phyloP scores from a whole-genome alignment of 148 eudicot genomes.

The Rhododendron griersonianum region DNA sequence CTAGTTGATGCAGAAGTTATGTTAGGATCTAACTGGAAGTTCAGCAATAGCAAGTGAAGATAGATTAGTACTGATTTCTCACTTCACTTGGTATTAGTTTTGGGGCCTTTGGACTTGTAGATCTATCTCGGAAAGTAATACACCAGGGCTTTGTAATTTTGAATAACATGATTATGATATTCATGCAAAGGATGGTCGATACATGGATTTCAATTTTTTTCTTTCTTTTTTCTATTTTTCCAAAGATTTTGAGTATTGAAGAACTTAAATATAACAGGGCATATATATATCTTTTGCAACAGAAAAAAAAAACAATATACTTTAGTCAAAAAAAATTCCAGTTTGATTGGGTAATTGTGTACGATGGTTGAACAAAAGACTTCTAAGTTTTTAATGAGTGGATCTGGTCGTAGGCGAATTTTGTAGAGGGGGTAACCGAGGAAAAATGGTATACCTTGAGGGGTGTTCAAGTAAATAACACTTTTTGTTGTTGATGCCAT shows the following conservation, averaged over 20 bases:
- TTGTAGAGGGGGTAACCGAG: too few relatives aligned
- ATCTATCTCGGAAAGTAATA: constrained; percentile 50
- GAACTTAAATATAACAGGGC: too few relatives aligned
- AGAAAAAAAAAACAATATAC: too few relatives aligned
- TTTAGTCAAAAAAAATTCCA: too few relatives aligned
- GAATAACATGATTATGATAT: constrained; percentile 23
- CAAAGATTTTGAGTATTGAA: neutral
- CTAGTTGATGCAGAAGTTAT: neutral
- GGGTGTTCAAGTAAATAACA: too few relatives aligned
- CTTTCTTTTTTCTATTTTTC: neutral
- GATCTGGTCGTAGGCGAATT: too few relatives aligned
- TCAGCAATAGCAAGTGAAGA: constrained; percentile 40
- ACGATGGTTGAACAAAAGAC: too few relatives aligned
- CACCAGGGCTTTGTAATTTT: constrained; percentile 54
- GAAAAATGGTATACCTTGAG: too few relatives aligned
- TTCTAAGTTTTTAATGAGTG: too few relatives aligned
- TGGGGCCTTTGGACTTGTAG: constrained; percentile 51
- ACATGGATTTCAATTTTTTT: neutral
- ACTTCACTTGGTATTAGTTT: constrained; percentile 60
- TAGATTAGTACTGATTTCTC: neutral
- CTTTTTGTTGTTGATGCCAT: too few relatives aligned
- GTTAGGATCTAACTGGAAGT: constrained; percentile 34
- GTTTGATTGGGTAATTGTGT: too few relatives aligned
- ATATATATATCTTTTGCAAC: too few relatives aligned
- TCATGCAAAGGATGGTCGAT: constrained; percentile 25